Conservation (phyloP, 169 alveolate species). For the Cryptosporidium sp. region DNA sequence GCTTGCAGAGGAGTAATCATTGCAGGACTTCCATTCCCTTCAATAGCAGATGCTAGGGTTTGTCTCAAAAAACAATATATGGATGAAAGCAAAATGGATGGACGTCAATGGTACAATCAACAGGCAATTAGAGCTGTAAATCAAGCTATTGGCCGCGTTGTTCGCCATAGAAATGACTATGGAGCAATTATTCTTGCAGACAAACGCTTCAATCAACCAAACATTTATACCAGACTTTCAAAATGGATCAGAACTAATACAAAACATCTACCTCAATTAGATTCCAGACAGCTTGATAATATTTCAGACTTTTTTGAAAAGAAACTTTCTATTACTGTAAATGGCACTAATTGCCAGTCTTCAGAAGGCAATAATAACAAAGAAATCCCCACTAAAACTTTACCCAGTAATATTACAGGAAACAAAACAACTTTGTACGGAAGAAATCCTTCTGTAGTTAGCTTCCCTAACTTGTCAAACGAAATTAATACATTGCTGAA, state of each 20-base stretch:
- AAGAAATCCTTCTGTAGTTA: constrained; percentile 3
- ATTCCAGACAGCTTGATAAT: background rate
- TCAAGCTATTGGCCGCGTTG: constrained; percentile 96
- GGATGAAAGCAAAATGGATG: constrained; percentile 77
- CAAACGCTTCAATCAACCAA: constrained; percentile 84
- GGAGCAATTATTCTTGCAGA: constrained; percentile 92
- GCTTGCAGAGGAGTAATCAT: constrained; percentile 91
- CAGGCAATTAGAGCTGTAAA: constrained; percentile 95
- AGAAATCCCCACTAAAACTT: background rate
- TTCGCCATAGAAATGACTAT: constrained; percentile 94
- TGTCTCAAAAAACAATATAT: constrained; percentile 90
- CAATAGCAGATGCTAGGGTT: constrained; percentile 88
- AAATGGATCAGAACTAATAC: constrained; percentile 86
- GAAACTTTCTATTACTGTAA: background rate
- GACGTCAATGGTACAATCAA: constrained; percentile 91
- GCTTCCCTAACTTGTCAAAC: constrained; percentile 5
- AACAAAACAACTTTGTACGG: background rate
- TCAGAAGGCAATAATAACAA: background rate
- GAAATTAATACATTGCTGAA: constrained; percentile 50
- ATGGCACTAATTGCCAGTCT: background rate
- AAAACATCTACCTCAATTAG: constrained; percentile 28
- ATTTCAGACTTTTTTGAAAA: constrained; percentile 50
- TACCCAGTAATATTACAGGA: background rate
- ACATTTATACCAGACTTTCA: constrained; percentile 84
- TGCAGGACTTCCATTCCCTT: constrained; percentile 94